Evolutionary conservation across 768 basidiomycete genomes (phyloP).

Genomic region (Kwoniella europaea): DNA sequence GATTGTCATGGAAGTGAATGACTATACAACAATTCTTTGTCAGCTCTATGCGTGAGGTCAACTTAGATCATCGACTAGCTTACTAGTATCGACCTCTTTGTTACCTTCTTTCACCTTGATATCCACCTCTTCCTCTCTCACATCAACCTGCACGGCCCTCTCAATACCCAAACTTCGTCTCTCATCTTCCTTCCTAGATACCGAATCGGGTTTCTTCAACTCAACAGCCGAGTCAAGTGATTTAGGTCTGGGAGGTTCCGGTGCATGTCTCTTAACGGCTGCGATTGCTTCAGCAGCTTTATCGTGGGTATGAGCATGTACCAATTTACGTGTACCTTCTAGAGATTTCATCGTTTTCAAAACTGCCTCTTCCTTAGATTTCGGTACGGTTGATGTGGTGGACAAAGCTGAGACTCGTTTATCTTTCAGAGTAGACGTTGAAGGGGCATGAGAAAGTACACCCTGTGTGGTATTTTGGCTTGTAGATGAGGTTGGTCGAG

Average conservation of each 20-base stretch:
- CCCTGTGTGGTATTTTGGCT: constrained; percentile 8
- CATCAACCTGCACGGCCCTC: constrained; percentile 18
- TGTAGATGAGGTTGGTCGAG: constrained; percentile 21
- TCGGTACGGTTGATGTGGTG: constrained; percentile 23
- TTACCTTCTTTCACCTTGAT: constrained; percentile 20
- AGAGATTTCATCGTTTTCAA: constrained; percentile 42
- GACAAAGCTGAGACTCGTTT: constrained; percentile 23
- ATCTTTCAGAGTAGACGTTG: constrained; percentile 27
- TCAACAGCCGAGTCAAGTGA: constrained; percentile 31
- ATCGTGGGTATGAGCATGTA: constrained; percentile 7
- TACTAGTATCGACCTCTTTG: constrained; percentile 26
- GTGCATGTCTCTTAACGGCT: constrained; percentile 40
- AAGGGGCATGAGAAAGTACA: constrained; percentile 12
- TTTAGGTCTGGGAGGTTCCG: constrained; percentile 40
- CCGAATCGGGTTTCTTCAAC: constrained; percentile 2
- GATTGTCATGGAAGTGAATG: constrained; percentile 18
- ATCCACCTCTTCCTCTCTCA: constrained; percentile 25
- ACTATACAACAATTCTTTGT: not conserved
- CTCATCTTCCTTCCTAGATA: constrained; percentile 24
- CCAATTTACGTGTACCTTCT: constrained; percentile 32
- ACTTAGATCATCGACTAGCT: not conserved
- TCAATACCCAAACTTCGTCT: constrained; percentile 38
- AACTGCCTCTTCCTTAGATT: constrained; percentile 45
- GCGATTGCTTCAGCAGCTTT: constrained; percentile 37
- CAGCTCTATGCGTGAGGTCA: not conserved